These are phyloP conservation scores for Fraxinus nigra DNA, from an alignment of 305 asterid species.

Conservation along the genomic window DNA sequence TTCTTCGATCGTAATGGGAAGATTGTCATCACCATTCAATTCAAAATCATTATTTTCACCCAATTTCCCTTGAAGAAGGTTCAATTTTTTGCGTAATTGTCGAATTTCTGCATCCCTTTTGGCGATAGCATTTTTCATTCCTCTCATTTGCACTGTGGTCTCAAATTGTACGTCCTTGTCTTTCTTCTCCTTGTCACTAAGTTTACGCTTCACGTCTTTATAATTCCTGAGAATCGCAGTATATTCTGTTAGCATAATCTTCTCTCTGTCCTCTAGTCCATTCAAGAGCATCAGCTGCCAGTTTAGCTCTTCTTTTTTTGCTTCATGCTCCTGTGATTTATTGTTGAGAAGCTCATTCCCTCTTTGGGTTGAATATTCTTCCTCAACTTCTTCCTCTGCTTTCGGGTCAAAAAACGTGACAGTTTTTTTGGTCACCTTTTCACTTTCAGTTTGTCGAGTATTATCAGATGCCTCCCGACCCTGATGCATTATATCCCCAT, in stretches of 20 bases:
- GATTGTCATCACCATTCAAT: constrained; percentile 11
- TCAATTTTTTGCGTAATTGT: constrained; percentile 36
- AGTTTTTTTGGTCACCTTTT: constrained; percentile 27
- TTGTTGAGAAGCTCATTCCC: not conserved
- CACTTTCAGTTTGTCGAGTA: constrained; percentile 14
- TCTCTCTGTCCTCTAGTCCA: constrained; percentile 83
- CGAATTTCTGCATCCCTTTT: constrained; percentile 65
- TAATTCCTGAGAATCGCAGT: constrained; percentile 70
- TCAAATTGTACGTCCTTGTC: constrained; percentile 52
- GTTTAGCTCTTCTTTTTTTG: constrained; percentile 44
- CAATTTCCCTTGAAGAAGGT: constrained; percentile 18
- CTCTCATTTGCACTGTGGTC: constrained; percentile 32
- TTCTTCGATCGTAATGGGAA: constrained; percentile 20
- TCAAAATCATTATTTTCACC: constrained; percentile 19
- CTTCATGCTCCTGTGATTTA: constrained; percentile 19
- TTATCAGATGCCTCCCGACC: constrained; percentile 25
- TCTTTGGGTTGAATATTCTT: not conserved
- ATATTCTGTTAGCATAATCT: constrained; percentile 69
- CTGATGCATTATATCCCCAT: constrained; percentile 20
- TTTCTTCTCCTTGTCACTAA: constrained; percentile 54
- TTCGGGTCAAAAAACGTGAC: constrained; percentile 37
- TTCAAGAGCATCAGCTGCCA: constrained; percentile 78
- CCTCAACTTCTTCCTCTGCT: constrained; percentile 16
- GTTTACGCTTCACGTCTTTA: constrained; percentile 67
- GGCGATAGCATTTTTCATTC: constrained; percentile 41